Base-by-base conservation (phyloP, 2,329 filamentous ascomycete species). In the Phyllosticta citrichinensis region DNA sequence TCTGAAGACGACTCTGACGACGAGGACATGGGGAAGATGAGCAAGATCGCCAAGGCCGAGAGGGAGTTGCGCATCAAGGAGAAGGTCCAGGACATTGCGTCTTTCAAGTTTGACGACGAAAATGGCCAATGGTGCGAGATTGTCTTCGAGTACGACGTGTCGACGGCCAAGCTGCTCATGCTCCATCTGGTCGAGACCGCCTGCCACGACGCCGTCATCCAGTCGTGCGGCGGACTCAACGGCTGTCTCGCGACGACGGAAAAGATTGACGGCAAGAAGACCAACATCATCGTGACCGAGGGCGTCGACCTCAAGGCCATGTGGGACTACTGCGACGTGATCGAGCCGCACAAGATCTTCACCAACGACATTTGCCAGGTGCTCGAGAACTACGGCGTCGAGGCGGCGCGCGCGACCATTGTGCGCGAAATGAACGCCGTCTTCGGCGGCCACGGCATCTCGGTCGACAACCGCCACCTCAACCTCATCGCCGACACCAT, bases 401-500 rank as follows among this genome's bases (percentile, higher is more conserved):
- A 99, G 77, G 94, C 94, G 1, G 91, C 89, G 54, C 89, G 95
- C 24, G 86, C 82, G 65, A 89, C 86, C 65, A 97, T 99, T 69
- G 88, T 97, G 53, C 83, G 83, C 62, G 94, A 99, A 77, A 84
- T 99, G 70, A 83, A 85, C 60, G 83, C 82, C 52, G 93, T 99
- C 64, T 99, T 99, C 80, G 81, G 82, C 56, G 87, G 87, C 70
- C 93, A 99, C 84, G 89, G 89, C 70, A 99, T 99, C 78, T 83
- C 81, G 63, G 94, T 99, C 58, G 92, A 99, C 73, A 86, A 88
- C 66, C 86, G 94, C 58, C 95, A 99, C 77, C 77, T 99, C 66
- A 97, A 94, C 76, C 82, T 99, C 66, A 97, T 99, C 68, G 93
- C 89, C 55, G 94, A 99, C 74, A 91, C 91, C 74, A 99, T 99